Conservation (phyloP, 176 grass and related monocot genomes). For the Miscanthus lutarioriparius region DNA sequence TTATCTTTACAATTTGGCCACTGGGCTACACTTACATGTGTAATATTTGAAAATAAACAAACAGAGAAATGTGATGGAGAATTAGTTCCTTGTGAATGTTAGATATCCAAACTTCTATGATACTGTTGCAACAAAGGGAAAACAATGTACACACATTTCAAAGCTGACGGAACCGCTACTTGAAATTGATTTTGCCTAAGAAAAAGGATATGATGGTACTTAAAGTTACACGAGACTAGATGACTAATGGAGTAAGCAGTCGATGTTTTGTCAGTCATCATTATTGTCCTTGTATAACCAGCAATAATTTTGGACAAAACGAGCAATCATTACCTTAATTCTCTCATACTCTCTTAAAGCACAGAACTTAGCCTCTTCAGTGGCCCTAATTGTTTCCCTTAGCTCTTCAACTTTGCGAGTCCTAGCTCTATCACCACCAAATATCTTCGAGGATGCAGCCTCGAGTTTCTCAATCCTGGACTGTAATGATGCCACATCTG, state of each 20-base stretch:
- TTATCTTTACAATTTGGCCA: background rate
- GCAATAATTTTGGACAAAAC: constrained; percentile 6
- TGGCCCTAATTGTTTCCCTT: constrained; percentile 79
- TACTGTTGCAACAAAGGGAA: background rate
- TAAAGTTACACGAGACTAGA: constrained; percentile 7
- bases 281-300: background rate
- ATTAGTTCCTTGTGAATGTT: constrained; percentile 6
- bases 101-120: constrained; percentile 9
- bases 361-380: constrained; percentile 87
- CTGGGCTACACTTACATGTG: background rate
- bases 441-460: constrained; percentile 85
- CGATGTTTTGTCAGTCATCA: background rate
- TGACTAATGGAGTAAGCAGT: background rate
- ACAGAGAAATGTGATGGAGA: background rate
- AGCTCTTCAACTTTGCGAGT: constrained; percentile 74
- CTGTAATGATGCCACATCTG: constrained; percentile 77
- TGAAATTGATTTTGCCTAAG: constrained; percentile 1
- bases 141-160: constrained; percentile 4
- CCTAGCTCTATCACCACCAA: constrained; percentile 89
- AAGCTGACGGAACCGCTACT: background rate
- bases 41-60: background rate
- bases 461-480: constrained; percentile 85
- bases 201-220: background rate
- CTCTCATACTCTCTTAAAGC: constrained; percentile 88
- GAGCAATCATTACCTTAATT: constrained; percentile 75